These are phyloP conservation scores for Botryotinia globosa DNA, from an alignment of 2,329 filamentous ascomycete species.

Conservation along the genomic window DNA sequence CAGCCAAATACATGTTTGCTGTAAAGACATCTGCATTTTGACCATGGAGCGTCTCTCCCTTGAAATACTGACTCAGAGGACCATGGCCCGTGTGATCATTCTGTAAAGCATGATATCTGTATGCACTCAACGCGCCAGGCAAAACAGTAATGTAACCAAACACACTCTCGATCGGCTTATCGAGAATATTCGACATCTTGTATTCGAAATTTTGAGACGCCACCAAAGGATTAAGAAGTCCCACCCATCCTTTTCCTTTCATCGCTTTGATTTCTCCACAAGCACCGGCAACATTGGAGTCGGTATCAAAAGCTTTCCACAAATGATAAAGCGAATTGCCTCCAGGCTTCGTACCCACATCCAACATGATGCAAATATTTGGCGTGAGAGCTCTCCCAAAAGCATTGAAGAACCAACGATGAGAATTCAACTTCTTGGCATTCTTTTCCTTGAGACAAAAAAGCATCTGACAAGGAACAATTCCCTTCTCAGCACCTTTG, in stretches of 20 bases:
- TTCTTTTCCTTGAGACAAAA: slow-evolving; percentile 99
- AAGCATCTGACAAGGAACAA: slow-evolving; percentile 96
- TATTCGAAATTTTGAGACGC: slow-evolving; percentile 99
- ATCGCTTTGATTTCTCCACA: slow-evolving; percentile 98
- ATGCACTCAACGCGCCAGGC: slow-evolving; percentile 90
- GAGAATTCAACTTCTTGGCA: slow-evolving; percentile 94
- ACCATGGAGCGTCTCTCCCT: slow-evolving; percentile 94
- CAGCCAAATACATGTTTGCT: slow-evolving; percentile 91
- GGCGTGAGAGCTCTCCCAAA: slow-evolving; percentile 90
- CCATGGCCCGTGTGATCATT: slow-evolving; percentile 96
- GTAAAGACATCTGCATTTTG: slow-evolving; percentile 97
- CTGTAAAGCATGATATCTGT: slow-evolving; percentile 91
- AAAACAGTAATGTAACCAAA: slow-evolving; percentile 98
- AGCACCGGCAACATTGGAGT: slow-evolving; percentile 94
- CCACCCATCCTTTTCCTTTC: slow-evolving; percentile 79
- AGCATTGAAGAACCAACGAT: slow-evolving; percentile 99
- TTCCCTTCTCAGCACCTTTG: slow-evolving; percentile 98
- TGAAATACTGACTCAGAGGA: slow-evolving; percentile 96
- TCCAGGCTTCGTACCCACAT: slow-evolving; percentile 91
- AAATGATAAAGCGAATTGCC: slow-evolving; percentile 91
- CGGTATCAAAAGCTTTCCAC: slow-evolving; percentile 98
- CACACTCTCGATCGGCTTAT: slow-evolving; percentile 94
- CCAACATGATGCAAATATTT: slow-evolving; percentile 93
- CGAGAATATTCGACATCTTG: slow-evolving; percentile 99
- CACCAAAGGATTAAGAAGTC: slow-evolving; percentile 88